A percentile compares a stretch with the other conserved stretches of the same genome.
Evolutionary conservation across 495 filamentous ascomycete genomes (phyloP).

Genomic region (Aspergillus affinis): DNA sequence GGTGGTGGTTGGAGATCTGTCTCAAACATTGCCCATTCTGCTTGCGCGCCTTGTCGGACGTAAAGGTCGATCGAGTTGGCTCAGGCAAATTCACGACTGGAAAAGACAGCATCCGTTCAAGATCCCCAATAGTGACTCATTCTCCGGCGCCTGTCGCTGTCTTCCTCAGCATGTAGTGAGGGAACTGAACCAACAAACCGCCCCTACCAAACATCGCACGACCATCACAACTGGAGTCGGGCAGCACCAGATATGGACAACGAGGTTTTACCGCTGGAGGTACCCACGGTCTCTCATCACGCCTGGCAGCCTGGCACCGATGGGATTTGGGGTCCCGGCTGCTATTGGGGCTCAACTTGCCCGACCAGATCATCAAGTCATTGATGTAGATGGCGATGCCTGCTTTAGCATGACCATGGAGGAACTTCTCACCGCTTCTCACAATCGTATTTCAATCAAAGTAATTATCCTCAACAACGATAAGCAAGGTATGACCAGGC

Average conservation of each 20-base stretch:
- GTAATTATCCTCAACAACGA: constrained; percentile 93
- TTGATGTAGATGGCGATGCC: constrained; percentile 94
- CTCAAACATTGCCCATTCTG: constrained; percentile 67
- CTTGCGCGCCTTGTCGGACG: constrained; percentile 66
- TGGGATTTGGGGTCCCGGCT: constrained; percentile 91
- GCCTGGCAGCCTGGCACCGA: constrained; percentile 89
- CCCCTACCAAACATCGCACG: constrained; percentile 70
- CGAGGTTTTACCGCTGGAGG: constrained; percentile 92
- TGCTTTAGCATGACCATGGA: constrained; percentile 96
- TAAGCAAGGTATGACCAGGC: constrained; percentile 92
- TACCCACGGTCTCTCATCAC: constrained; percentile 88
- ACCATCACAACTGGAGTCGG: constrained; percentile 92
- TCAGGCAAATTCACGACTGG: constrained; percentile 84
- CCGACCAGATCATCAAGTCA: constrained; percentile 78
- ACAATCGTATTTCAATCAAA: constrained; percentile 93
- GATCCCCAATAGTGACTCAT: constrained; percentile 64
- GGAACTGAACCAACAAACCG: constrained; percentile 75
- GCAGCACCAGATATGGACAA: constrained; percentile 98
- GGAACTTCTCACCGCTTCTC: constrained; percentile 82
- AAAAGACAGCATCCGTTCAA: constrained; percentile 80
- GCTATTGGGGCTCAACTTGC: constrained; percentile 96
- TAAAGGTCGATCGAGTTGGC: constrained; percentile 70
- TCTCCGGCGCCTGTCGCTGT: constrained; percentile 10
- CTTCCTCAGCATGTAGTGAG: constrained; percentile 90
- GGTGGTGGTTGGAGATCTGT: constrained; percentile 61